These are phyloP conservation scores for Termitomyces sp. DNA, from an alignment of 768 basidiomycete genomes.

Conservation along the genomic window DNA sequence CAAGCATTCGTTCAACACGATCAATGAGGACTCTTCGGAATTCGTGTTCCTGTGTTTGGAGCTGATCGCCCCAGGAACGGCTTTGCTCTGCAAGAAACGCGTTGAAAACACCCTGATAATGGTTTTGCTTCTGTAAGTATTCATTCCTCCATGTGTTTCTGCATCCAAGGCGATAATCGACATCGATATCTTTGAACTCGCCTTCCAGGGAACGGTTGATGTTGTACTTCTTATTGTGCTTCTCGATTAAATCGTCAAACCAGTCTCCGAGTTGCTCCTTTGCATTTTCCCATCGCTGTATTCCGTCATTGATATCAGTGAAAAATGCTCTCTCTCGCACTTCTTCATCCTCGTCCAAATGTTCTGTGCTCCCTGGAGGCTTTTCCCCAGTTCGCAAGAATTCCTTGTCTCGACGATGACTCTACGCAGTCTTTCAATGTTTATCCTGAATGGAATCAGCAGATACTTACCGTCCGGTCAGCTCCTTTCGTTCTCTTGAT, in stretches of 20 bases:
- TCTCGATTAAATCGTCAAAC: background rate
- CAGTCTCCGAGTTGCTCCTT: no score
- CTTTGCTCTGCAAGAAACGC: background rate
- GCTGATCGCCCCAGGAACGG: background rate
- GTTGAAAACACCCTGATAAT: background rate
- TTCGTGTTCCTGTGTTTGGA: background rate
- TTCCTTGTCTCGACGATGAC: background rate
- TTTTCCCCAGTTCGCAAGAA: background rate
- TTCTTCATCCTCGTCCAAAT: background rate
- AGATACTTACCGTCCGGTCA: background rate
- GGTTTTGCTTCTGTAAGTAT: background rate
- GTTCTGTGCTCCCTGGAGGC: background rate
- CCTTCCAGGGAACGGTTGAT: background rate
- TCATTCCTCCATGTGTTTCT: background rate
- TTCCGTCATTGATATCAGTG: background rate
- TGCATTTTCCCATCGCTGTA: background rate
- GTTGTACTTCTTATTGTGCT: background rate
- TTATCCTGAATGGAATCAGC: background rate
- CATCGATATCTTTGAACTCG: background rate
- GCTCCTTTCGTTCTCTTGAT: background rate
- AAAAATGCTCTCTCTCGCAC: background rate
- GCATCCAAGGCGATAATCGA: no score
- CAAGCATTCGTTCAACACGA: background rate
- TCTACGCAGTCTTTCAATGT: background rate
- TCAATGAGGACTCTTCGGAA: background rate